Conservation (phyloP, 345 rosid species). For the Eutrema heterophyllum region DNA sequence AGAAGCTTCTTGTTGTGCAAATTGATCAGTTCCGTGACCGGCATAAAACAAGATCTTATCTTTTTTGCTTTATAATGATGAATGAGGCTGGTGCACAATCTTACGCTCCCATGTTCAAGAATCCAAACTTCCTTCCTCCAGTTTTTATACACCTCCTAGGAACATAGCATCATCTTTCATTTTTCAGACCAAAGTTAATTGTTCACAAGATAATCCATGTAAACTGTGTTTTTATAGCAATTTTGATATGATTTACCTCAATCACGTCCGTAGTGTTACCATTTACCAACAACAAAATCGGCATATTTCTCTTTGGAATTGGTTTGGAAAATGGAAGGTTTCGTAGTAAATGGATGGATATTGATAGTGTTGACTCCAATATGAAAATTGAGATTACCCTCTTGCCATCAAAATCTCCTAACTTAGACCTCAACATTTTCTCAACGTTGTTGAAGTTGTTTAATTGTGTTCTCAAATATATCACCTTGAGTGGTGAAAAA, state of each 20-base stretch:
- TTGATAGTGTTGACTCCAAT: slow-evolving; percentile 36
- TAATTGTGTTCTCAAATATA: slow-evolving; percentile 35
- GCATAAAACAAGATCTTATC: slow-evolving; percentile 22
- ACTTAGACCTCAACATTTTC: slow-evolving; percentile 23
- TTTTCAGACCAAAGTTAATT: background rate
- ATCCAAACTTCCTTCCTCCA: slow-evolving; percentile 54
- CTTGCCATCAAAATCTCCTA: slow-evolving; percentile 34
- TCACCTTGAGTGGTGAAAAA: slow-evolving; percentile 21
- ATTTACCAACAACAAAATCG: no score
- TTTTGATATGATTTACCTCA: no score
- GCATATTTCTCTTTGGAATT: no score
- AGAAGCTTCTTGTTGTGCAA: slow-evolving; percentile 33
- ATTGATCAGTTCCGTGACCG: background rate
- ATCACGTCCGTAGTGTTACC: no score
- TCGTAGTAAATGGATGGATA: background rate
- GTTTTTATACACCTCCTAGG: slow-evolving; percentile 37
- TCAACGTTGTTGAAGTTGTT: slow-evolving; percentile 34
- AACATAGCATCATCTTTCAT: background rate
- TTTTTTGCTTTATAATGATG: background rate
- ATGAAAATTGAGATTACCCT: slow-evolving; percentile 28
- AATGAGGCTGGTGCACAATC: slow-evolving; percentile 28
- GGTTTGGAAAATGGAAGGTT: no score
- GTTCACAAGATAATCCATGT: no score
- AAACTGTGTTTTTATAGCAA: no score
- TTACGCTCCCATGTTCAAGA: slow-evolving; percentile 19